phyloP scores from a whole-genome alignment of 805 yeast species.

The Yarrowia yakushimensis region DNA sequence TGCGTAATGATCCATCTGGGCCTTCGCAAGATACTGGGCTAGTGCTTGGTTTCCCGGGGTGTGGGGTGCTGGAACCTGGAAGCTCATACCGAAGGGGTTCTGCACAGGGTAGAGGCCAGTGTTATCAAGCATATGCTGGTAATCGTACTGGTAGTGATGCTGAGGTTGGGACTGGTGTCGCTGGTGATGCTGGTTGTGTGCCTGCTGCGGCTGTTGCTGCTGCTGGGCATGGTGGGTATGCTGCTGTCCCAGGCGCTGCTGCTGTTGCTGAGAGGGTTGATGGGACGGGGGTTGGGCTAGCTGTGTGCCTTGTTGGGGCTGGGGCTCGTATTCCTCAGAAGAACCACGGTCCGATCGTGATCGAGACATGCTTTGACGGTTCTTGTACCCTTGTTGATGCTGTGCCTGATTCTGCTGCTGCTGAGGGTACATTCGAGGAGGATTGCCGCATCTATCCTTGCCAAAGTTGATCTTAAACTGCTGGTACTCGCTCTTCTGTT shows the following conservation, averaged over 20 bases:
- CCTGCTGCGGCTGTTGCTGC: not conserved
- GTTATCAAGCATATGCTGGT: constrained; percentile 5
- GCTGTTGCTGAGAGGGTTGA: not conserved
- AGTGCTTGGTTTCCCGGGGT: constrained; percentile 22
- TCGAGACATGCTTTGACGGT: constrained; percentile 6
- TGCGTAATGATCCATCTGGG: constrained; percentile 21
- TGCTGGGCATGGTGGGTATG: not conserved
- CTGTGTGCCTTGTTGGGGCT: not conserved
- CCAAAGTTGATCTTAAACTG: constrained; percentile 84
- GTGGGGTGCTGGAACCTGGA: constrained; percentile 20
- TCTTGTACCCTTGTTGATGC: not conserved
- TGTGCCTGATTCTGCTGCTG: constrained; percentile 6
- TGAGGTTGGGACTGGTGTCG: constrained; percentile 1
- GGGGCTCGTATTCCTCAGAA: constrained; percentile 4
- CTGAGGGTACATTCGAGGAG: constrained; percentile 47
- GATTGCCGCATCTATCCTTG: constrained; percentile 91
- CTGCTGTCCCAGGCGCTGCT: not conserved
- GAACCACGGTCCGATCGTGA: constrained; percentile 9
- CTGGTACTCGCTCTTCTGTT: constrained; percentile 59
- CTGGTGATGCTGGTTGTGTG: not conserved
- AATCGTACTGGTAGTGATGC: constrained; percentile 6
- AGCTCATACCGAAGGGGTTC: constrained; percentile 12
- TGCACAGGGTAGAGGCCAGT: constrained; percentile 14
- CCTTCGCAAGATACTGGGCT: constrained; percentile 20
- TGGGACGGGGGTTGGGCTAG: not conserved